Evolutionary conservation across 768 basidiomycete genomes (phyloP).

Genomic region (Leccinum barrowsii): DNA sequence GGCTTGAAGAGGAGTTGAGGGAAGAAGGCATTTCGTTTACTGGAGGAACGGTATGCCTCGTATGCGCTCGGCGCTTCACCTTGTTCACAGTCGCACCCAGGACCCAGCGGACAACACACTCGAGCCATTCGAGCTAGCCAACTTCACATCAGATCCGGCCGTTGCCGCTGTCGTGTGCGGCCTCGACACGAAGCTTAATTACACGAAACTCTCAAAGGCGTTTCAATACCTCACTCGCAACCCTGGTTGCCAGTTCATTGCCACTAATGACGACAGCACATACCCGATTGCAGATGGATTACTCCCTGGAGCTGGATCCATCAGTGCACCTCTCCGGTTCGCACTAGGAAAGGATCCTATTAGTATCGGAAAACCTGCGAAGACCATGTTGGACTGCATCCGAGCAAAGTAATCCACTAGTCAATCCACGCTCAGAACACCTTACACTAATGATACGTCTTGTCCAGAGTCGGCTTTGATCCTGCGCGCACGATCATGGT

Average conservation of each 20-base stretch:
- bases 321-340: constrained; percentile 78
- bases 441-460: constrained; percentile 8
- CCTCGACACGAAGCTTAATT: constrained; percentile 82
- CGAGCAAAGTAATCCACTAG: constrained; percentile 54
- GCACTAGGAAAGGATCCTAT: constrained; percentile 69
- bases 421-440: neutral
- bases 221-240: constrained; percentile 86
- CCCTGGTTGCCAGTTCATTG: constrained; percentile 77
- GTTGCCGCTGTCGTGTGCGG: constrained; percentile 96
- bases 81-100: constrained; percentile 37
- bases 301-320: constrained; percentile 81
- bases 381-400: constrained; percentile 91
- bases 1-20: constrained; percentile 90
- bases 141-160: constrained; percentile 70
- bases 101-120: constrained; percentile 82
- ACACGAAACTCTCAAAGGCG: constrained; percentile 91
- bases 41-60: constrained; percentile 76
- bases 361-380: constrained; percentile 87
- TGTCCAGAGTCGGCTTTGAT: constrained; percentile 75
- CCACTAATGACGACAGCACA: constrained; percentile 91
- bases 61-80: neutral
- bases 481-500: constrained; percentile 89
- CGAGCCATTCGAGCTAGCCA: constrained; percentile 58
- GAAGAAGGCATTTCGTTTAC: constrained; percentile 76
- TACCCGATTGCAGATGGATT: constrained; percentile 72